phyloP scores from a whole-genome alignment of 225 moss, liverwort and hornwort species.

The Rhytidiadelphus loreus region DNA sequence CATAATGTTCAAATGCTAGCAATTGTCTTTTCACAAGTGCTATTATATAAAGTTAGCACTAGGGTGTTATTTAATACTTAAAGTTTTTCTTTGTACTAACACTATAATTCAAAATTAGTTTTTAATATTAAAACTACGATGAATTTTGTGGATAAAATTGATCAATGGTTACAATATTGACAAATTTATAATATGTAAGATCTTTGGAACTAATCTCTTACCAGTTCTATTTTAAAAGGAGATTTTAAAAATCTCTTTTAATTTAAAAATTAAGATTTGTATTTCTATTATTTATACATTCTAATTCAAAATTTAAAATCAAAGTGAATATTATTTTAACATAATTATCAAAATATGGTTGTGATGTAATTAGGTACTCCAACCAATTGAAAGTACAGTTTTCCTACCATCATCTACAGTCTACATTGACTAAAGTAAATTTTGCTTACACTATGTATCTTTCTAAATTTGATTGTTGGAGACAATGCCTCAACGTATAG shows the following conservation, averaged over 20 bases:
- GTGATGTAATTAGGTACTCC: neutral
- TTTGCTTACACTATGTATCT: neutral
- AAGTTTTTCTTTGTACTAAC: neutral
- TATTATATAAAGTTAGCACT: neutral
- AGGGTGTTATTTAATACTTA: too few relatives aligned
- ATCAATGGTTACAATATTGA: neutral
- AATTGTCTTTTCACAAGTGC: neutral
- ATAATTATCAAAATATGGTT: neutral
- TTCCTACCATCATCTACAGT: neutral
- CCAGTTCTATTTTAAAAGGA: neutral
- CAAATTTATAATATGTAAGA: rapidly evolving
- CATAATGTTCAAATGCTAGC: rapidly evolving
- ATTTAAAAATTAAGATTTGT: neutral
- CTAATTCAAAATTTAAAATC: too few relatives aligned
- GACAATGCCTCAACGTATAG: rapidly evolving
- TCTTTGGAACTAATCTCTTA: neutral
- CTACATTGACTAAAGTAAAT: neutral
- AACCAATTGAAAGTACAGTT: neutral
- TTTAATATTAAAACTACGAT: neutral
- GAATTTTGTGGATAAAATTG: neutral
- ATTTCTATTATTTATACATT: neutral
- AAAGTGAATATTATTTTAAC: neutral
- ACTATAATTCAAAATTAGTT: rapidly evolving
- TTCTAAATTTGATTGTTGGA: neutral
- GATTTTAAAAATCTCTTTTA: neutral